phyloP scores from a whole-genome alignment of 331 rosid genomes.

The Acacia pycnantha region DNA sequence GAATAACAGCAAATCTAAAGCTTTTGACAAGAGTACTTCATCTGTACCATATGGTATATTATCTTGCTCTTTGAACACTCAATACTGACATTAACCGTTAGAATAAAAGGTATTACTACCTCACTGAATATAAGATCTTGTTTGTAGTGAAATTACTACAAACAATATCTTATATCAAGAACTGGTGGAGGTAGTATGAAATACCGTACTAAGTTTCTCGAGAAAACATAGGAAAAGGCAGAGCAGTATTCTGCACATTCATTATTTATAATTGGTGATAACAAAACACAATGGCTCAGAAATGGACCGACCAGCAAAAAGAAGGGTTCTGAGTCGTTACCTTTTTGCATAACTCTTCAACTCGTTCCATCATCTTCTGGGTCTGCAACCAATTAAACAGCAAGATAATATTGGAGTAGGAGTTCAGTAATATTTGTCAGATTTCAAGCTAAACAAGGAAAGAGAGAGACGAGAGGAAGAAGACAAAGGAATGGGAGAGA shows the following conservation, averaged over 20 bases:
- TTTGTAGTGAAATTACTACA: too few species aligned
- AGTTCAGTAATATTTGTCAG: background rate
- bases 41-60: too few species aligned
- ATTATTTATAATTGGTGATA: too few species aligned
- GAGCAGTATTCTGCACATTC: background rate
- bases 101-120: too few species aligned
- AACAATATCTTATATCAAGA: too few species aligned
- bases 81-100: too few species aligned
- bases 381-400: conserved; percentile 37
- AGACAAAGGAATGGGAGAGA: background rate
- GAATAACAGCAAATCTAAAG: background rate
- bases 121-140: too few species aligned
- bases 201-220: background rate
- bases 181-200: background rate
- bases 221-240: background rate
- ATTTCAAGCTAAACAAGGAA: background rate
- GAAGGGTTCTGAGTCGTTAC: conserved; percentile 24
- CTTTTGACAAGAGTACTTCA: too few species aligned
- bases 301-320: background rate
- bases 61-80: too few species aligned
- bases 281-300: background rate
- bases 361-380: conserved; percentile 38
- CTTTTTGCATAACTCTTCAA: conserved; percentile 52
- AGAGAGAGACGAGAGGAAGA: background rate
- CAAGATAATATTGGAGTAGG: background rate